Evolutionary conservation across 306 rosid species (phyloP).

Genomic region (Cucurbita moschata): DNA sequence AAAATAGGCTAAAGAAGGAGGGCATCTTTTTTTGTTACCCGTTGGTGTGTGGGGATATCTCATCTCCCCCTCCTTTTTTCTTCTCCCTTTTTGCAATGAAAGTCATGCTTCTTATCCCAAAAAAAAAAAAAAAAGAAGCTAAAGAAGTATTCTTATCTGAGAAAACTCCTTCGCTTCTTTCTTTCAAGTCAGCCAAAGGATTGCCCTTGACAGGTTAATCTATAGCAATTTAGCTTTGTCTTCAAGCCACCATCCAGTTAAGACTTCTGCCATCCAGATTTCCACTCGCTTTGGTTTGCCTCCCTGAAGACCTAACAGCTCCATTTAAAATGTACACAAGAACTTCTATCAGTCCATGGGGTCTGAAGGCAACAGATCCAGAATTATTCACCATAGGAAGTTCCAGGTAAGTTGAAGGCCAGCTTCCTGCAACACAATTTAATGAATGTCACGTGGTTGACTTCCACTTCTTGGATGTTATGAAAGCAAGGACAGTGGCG

Average conservation of each 20-base stretch:
- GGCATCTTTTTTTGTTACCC: too few species aligned
- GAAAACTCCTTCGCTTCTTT: background rate
- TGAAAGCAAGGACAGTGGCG: background rate
- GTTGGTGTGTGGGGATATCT: too few species aligned
- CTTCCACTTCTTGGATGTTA: background rate
- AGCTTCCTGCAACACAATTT: background rate
- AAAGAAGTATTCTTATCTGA: too few species aligned
- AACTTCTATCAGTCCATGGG: background rate
- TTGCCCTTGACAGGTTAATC: background rate
- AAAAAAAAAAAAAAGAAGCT: too few species aligned
- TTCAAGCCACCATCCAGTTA: background rate
- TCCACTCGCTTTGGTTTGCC: background rate
- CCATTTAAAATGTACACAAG: background rate
- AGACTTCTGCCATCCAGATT: background rate
- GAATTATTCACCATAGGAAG: background rate
- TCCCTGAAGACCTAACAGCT: too few species aligned
- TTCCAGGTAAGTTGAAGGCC: background rate
- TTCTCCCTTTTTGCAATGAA: too few species aligned
- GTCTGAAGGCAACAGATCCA: background rate
- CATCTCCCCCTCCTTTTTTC: too few species aligned
- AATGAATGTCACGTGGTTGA: background rate
- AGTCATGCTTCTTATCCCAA: too few species aligned
- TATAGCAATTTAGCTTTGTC: background rate
- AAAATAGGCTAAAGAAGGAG: too few species aligned
- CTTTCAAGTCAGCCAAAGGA: background rate